Evolutionary conservation across 2,329 filamentous ascomycete species (phyloP).

Genomic region (Paraphaeosphaeria sporulosa): DNA sequence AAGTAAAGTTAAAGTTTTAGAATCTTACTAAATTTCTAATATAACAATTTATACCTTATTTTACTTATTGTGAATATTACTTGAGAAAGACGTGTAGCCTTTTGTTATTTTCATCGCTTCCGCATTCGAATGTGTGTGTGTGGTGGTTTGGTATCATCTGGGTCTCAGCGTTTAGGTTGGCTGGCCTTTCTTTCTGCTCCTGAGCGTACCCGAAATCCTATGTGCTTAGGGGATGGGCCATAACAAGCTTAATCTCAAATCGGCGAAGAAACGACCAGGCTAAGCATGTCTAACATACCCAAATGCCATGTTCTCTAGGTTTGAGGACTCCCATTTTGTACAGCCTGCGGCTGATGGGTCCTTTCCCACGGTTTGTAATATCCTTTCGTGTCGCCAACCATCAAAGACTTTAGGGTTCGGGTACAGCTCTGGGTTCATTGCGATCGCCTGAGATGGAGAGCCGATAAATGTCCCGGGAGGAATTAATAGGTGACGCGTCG

Average conservation of each 20-base stretch:
- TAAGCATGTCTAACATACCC: conserved; percentile 11
- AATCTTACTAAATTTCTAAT: no score
- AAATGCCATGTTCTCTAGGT: neutral
- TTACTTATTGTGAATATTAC: no score
- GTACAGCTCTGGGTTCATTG: neutral
- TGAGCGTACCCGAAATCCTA: neutral
- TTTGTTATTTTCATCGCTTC: no score
- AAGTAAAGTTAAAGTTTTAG: no score
- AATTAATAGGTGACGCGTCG: no score
- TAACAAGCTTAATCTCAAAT: conserved; percentile 10
- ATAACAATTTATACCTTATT: no score
- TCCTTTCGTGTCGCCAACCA: neutral
- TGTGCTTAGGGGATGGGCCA: neutral
- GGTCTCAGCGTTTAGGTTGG: neutral
- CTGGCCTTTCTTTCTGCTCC: neutral
- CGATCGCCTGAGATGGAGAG: neutral
- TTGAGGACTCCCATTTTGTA: neutral
- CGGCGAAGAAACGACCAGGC: conserved; percentile 13
- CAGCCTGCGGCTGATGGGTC: neutral
- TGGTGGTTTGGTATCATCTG: neutral
- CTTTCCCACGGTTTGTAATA: neutral
- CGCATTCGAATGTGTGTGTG: neutral
- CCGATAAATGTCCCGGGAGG: neutral
- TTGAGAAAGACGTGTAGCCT: no score
- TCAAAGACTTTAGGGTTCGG: neutral